Evolutionary conservation across 495 filamentous ascomycete genomes (phyloP).

Genomic region (Neurospora sp.): DNA sequence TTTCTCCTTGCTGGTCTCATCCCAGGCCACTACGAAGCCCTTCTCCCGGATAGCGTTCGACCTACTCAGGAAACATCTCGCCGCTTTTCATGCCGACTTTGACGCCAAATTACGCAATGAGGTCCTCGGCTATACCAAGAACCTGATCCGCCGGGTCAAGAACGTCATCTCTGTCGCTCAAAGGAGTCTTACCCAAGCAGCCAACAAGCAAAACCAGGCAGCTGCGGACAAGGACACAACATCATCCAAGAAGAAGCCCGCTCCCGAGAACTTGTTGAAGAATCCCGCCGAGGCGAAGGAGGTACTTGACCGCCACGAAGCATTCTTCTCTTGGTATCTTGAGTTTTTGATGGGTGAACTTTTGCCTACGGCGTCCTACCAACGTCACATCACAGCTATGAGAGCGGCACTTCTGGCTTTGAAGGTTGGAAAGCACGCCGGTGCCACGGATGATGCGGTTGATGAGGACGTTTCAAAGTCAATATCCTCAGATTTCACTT

Average conservation of each 20-base stretch:
- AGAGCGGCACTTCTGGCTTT: slow-evolving; percentile 54
- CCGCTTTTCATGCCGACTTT: slow-evolving; percentile 66
- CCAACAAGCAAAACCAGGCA: not conserved
- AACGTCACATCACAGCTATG: slow-evolving; percentile 72
- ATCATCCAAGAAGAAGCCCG: slow-evolving; percentile 15
- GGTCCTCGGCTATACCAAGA: slow-evolving; percentile 54
- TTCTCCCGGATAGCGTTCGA: slow-evolving; percentile 47
- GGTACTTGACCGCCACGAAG: slow-evolving; percentile 34
- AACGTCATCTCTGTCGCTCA: slow-evolving; percentile 35
- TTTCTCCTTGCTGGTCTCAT: slow-evolving; percentile 62
- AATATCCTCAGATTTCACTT: slow-evolving; percentile 23
- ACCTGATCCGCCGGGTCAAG: slow-evolving; percentile 56
- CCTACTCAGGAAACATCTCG: slow-evolving; percentile 51
- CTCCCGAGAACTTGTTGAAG: slow-evolving; percentile 14
- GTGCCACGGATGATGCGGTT: slow-evolving; percentile 14
- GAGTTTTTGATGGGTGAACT: slow-evolving; percentile 63
- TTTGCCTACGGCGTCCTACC: slow-evolving; percentile 67
- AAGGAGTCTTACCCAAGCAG: slow-evolving; percentile 16
- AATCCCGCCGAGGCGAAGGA: slow-evolving; percentile 12
- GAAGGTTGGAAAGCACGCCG: slow-evolving; percentile 35
- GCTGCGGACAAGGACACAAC: not conserved
- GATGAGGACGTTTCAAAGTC: slow-evolving; percentile 14
- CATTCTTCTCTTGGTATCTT: slow-evolving; percentile 61
- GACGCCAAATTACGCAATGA: slow-evolving; percentile 76
- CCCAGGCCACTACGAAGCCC: slow-evolving; percentile 58